A percentile compares a stretch with the other conserved stretches of the same genome.
Evolutionary conservation across 805 yeast species (phyloP).

Genomic region (Candida odintsovae): DNA sequence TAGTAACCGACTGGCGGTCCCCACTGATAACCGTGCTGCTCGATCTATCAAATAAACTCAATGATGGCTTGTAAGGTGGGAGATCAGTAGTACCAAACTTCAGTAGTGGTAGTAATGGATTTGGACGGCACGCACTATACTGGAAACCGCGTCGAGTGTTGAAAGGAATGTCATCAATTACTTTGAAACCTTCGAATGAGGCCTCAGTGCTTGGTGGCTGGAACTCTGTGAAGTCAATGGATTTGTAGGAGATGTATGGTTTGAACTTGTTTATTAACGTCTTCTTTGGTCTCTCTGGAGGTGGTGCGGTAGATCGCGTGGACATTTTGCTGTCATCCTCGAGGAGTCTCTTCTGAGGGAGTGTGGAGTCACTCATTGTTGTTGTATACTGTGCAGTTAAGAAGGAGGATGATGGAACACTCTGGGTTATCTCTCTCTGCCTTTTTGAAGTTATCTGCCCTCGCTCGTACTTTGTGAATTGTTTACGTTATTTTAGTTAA

Average conservation of each 20-base stretch:
- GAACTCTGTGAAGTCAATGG: slow-evolving; percentile 17
- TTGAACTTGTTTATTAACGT: slow-evolving; percentile 16
- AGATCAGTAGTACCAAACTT: slow-evolving; percentile 70
- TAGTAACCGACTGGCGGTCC: slow-evolving; percentile 41
- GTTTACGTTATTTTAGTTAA: not conserved
- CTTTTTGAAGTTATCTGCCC: too few species aligned
- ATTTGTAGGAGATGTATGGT: slow-evolving; percentile 19
- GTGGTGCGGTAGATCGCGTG: not conserved
- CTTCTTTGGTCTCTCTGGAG: not conserved
- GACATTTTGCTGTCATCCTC: slow-evolving; percentile 1
- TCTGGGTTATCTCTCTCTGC: too few species aligned
- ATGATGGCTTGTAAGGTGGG: slow-evolving; percentile 54
- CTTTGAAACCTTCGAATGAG: slow-evolving; percentile 26
- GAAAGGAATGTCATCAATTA: slow-evolving; percentile 72
- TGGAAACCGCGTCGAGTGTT: slow-evolving; percentile 71
- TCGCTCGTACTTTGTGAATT: not conserved
- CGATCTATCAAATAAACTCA: slow-evolving; percentile 66
- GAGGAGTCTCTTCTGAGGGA: slow-evolving; percentile 4
- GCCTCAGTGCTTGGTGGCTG: slow-evolving; percentile 5
- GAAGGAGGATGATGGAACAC: too few species aligned
- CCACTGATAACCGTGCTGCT: slow-evolving; percentile 43
- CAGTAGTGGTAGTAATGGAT: slow-evolving; percentile 48
- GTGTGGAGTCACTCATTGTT: slow-evolving; percentile 2
- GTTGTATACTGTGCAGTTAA: not conserved
- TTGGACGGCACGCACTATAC: slow-evolving; percentile 73